Evolutionary conservation across 371 early-diverging fungal genomes (phyloP).

Genomic region (Mucor mucedo): DNA sequence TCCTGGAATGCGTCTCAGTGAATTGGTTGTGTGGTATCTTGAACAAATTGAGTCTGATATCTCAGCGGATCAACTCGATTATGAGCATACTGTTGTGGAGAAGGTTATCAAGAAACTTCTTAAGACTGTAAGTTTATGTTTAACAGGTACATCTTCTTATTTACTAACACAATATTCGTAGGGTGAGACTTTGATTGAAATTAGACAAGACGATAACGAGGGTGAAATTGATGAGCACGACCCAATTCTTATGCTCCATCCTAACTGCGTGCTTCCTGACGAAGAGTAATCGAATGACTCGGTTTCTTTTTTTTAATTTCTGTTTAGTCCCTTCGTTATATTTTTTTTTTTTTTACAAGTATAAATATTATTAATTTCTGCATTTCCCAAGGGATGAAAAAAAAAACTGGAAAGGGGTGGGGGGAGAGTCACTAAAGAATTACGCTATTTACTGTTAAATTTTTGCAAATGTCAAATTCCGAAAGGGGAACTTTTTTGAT

Average conservation of each 20-base stretch:
- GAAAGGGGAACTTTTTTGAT: conserved; percentile 2
- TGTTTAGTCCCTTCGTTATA: not conserved
- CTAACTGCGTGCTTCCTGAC: conserved; percentile 53
- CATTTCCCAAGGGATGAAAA: conserved; percentile 13
- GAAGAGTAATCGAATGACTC: conserved; percentile 15
- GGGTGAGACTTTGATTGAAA: conserved; percentile 55
- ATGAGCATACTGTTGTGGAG: conserved; percentile 72
- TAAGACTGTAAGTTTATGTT: conserved; percentile 59
- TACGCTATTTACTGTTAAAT: conserved; percentile 7
- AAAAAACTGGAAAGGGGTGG: not conserved
- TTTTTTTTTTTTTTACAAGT: conserved; percentile 8
- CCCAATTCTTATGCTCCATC: conserved; percentile 67
- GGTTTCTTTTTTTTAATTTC: not conserved
- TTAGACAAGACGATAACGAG: conserved; percentile 37
- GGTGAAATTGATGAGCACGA: conserved; percentile 30
- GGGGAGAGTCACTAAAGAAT: not conserved
- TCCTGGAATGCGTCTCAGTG: conserved; percentile 70
- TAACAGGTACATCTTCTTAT: no score
- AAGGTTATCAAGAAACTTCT: conserved; percentile 82
- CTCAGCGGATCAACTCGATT: conserved; percentile 72
- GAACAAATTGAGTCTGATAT: conserved; percentile 76
- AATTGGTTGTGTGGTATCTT: conserved; percentile 85
- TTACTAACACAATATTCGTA: conserved; percentile 4
- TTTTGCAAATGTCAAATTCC: conserved; percentile 3
- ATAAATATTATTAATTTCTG: conserved; percentile 18